Evolutionary conservation across 2,329 filamentous ascomycete genomes (phyloP), one percentile per base, ranked within the genome.

Genomic region (Fusarium nanum): DNA sequence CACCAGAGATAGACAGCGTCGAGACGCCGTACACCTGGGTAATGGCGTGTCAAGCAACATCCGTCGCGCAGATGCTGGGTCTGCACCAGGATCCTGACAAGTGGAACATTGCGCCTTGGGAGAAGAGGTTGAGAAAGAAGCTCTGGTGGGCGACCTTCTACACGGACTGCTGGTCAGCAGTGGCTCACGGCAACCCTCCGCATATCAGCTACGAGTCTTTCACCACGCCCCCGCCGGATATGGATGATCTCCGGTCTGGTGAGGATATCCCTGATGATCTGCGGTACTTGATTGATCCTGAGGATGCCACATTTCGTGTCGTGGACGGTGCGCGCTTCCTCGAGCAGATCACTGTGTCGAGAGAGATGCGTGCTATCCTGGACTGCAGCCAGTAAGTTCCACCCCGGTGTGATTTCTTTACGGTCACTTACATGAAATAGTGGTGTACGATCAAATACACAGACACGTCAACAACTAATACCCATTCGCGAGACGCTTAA

Each of bases 21-120:
- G 83, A 85, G 68, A 83, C 81, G 8, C 83, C 83, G 0, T 78
- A 79, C 20, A 81, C 81, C 2, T 85, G 83, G 82, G 79, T 80
- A 2, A 74, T 83, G 46, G 77, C 82, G 1, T 79, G 81, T 6
- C 83, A 83, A 64, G 80, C 80, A 5, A 81, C 81, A 0, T 80
- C 83, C 1, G 81, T 79, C 56, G 83, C 83, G 1, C 83, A 84
- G 57, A 83, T 83, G 70, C 79, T 83, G 16, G 83, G 83, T 7
- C 77, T 85, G 6, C 83, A 85, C 41, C 81, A 80, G 49, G 82
- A 85, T 20, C 79, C 82, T 0, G 71, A 73, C 5, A 60, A 73
- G 10, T 85, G 83, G 83, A 80, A 78, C 41, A 77, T 85, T 40
- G 77, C 80, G 2, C 53, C 69, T 0, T 82, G 81, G 76, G 83